phyloP scores from a whole-genome alignment of 257 asterid genomes.

The Verbena officinalis region DNA sequence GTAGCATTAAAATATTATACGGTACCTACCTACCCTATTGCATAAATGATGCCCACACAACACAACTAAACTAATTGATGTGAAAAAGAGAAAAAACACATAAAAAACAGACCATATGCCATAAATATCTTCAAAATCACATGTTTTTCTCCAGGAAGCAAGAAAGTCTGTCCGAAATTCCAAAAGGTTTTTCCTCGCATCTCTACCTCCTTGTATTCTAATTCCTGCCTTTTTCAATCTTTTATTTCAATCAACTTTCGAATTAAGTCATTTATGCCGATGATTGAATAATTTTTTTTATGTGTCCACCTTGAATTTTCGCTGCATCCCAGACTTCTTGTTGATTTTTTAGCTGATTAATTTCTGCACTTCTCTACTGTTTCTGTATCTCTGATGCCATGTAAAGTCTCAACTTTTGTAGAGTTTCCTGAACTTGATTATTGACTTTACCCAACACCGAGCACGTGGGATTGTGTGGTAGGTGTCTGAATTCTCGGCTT shows the following conservation, averaged over 20 bases:
- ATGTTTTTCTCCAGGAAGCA: conserved; percentile 20
- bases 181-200: conserved; percentile 16
- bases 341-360: background rate
- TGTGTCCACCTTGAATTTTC: background rate
- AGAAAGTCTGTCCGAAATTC: conserved; percentile 20
- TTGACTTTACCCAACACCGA: conserved; percentile 34
- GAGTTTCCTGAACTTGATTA: conserved; percentile 33
- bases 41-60: background rate
- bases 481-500: conserved; percentile 27
- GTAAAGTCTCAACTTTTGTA: conserved; percentile 25
- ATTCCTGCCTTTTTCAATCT: background rate
- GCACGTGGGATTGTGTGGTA: conserved; percentile 49
- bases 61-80: no score
- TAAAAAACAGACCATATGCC: conserved; percentile 10
- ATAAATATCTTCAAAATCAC: conserved; percentile 16
- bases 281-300: no score
- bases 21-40: background rate
- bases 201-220: background rate
- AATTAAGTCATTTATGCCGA: conserved; percentile 4
- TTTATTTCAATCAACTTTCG: conserved; percentile 1
- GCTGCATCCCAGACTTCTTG: conserved; percentile 2
- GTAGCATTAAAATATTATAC: conserved; percentile 6
- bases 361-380: background rate
- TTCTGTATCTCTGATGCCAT: conserved; percentile 27
- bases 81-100: background rate